phyloP scores from a whole-genome alignment of 331 rosid genomes.

The Acacia concinna region DNA sequence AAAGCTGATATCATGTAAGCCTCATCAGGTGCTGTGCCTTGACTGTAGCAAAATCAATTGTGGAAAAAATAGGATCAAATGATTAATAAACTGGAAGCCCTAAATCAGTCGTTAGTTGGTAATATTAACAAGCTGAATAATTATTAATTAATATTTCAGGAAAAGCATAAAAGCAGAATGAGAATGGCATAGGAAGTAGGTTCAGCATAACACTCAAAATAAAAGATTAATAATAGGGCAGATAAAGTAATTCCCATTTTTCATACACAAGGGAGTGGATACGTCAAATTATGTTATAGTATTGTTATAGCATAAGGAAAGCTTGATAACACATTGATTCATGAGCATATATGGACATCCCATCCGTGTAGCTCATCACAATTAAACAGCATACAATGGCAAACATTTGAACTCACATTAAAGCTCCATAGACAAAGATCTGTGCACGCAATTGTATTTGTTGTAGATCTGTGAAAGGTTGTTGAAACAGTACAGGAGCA shows the following conservation, averaged over 20 bases:
- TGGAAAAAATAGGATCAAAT: neutral
- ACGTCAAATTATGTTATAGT: neutral
- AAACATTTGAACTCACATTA: conserved; percentile 68
- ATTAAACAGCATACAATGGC: conserved; percentile 16
- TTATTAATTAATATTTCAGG: conserved; percentile 8
- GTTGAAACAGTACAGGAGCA: conserved; percentile 68
- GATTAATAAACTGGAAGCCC: neutral
- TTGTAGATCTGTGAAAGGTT: conserved; percentile 88
- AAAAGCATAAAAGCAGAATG: conserved; percentile 14
- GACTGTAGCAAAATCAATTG: conserved; percentile 64
- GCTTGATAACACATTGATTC: conserved; percentile 1
- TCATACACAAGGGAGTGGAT: neutral
- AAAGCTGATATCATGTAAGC: conserved; percentile 86
- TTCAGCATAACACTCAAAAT: conserved; percentile 16
- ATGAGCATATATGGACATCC: conserved; percentile 11
- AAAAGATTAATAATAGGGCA: conserved; percentile 11
- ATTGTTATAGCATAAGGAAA: conserved; percentile 1
- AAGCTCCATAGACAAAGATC: conserved; percentile 95
- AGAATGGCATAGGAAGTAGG: neutral
- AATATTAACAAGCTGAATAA: conserved; percentile 18
- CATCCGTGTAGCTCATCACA: conserved; percentile 26
- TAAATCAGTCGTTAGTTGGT: neutral
- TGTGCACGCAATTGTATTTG: conserved; percentile 99
- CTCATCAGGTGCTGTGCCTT: conserved; percentile 94
- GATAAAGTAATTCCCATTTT: conserved; percentile 10